phyloP scores from a whole-genome alignment of 2,329 filamentous ascomycete genomes.

The Exophiala aquamarina region DNA sequence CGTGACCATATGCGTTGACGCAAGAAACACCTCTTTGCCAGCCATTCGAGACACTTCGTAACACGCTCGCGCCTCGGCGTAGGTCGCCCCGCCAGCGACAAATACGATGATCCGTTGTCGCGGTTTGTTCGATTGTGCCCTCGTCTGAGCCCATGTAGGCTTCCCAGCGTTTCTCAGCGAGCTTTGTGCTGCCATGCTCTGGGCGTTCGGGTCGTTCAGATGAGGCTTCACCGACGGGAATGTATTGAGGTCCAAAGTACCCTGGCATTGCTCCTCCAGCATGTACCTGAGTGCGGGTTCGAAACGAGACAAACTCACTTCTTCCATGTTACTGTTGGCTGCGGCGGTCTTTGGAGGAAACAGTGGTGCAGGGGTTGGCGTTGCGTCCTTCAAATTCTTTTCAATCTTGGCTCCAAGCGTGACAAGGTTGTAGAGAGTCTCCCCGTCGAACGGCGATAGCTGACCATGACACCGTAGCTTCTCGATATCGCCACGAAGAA shows the following conservation, averaged over 20 bases:
- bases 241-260: slow-evolving; percentile 62
- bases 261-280: slow-evolving; percentile 71
- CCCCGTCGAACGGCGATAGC: slow-evolving; percentile 70
- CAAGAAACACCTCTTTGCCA: slow-evolving; percentile 80
- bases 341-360: slow-evolving; percentile 58
- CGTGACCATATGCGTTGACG: slow-evolving; percentile 89
- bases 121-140: slow-evolving; percentile 73
- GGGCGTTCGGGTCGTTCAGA: slow-evolving; percentile 45
- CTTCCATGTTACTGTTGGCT: slow-evolving; percentile 51
- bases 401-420: slow-evolving; percentile 75
- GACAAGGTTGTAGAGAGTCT: slow-evolving; percentile 72
- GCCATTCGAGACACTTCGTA: slow-evolving; percentile 77
- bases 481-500: slow-evolving; percentile 79
- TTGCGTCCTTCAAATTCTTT: slow-evolving; percentile 74
- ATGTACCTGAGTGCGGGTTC: slow-evolving; percentile 79
- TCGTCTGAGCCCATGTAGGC: slow-evolving; percentile 89
- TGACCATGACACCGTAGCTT: slow-evolving; percentile 81
- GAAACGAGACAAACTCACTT: slow-evolving; percentile 83
- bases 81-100: slow-evolving; percentile 92
- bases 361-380: slow-evolving; percentile 63
- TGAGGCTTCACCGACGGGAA: slow-evolving; percentile 77
- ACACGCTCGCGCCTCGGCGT: slow-evolving; percentile 83
- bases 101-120: slow-evolving; percentile 90
- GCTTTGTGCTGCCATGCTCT: slow-evolving; percentile 60
- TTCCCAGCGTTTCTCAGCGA: slow-evolving; percentile 82